Conservation (phyloP, 306 rosid genomes). For the Corylus americana region DNA sequence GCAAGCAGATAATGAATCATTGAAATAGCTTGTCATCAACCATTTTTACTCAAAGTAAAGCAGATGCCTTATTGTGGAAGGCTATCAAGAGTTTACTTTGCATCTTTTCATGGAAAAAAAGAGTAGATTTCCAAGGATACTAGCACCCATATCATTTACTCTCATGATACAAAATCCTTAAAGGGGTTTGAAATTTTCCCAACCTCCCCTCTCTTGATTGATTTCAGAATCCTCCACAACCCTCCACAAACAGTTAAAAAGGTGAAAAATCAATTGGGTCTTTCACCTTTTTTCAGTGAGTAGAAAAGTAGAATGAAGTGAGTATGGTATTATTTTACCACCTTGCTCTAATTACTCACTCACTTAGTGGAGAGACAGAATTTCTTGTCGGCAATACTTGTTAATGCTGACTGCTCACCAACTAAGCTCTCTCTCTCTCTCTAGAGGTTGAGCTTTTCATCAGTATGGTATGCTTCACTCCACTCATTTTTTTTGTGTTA, state of each 20-base stretch:
- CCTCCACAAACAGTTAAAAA: slow-evolving; percentile 43
- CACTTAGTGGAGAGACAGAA: slow-evolving; percentile 54
- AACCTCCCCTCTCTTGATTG: slow-evolving; percentile 24
- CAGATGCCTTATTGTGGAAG: slow-evolving; percentile 52
- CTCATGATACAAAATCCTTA: slow-evolving; percentile 37
- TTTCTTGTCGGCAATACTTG: slow-evolving; percentile 62
- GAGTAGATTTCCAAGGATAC: slow-evolving; percentile 19
- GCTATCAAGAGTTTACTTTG: slow-evolving; percentile 33
- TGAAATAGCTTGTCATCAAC: slow-evolving; percentile 47
- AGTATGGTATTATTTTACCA: slow-evolving; percentile 38
- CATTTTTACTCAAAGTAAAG: slow-evolving; percentile 43
- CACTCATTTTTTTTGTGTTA: slow-evolving; percentile 42
- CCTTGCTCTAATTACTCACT: slow-evolving; percentile 44
- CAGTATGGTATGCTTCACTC: slow-evolving; percentile 31
- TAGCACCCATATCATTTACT: slow-evolving; percentile 24
- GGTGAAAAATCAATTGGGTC: slow-evolving; percentile 43
- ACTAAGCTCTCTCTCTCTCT: slow-evolving; percentile 35
- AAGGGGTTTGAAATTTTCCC: slow-evolving; percentile 40
- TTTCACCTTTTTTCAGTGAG: slow-evolving; percentile 22
- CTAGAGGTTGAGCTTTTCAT: slow-evolving; percentile 31
- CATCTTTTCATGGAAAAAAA: slow-evolving; percentile 11
- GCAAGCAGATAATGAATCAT: slow-evolving; percentile 13
- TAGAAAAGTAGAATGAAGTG: slow-evolving; percentile 35
- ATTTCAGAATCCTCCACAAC: slow-evolving; percentile 40
- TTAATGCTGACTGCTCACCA: slow-evolving; percentile 60